A percentile compares a stretch with the other conserved stretches of the same genome.
phyloP scores from a whole-genome alignment of 768 basidiomycete species.

The Pleurotus platypus region DNA sequence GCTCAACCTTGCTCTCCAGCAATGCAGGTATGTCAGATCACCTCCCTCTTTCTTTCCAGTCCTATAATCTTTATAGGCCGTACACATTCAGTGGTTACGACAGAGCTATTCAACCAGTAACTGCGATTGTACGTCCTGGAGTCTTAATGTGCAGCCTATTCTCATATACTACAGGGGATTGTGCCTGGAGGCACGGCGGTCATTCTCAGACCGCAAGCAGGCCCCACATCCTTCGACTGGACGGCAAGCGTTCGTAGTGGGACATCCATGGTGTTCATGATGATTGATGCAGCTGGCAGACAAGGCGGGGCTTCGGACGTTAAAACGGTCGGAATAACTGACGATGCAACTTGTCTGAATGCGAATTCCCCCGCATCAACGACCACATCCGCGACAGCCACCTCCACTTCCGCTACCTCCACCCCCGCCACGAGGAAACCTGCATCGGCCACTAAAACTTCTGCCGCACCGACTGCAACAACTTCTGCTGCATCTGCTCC shows the following conservation, averaged over 20 bases:
- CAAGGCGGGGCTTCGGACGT: constrained; percentile 61
- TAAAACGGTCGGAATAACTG: constrained; percentile 41
- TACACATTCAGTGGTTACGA: constrained; percentile 43
- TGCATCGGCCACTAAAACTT: constrained; percentile 18
- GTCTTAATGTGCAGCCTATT: background rate
- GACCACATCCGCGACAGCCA: constrained; percentile 9
- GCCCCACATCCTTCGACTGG: constrained; percentile 45
- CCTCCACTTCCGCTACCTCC: constrained; percentile 13
- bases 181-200: constrained; percentile 61
- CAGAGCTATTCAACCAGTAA: constrained; percentile 48
- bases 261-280: constrained; percentile 53
- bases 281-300: constrained; percentile 47
- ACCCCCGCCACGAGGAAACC: constrained; percentile 12
- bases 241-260: constrained; percentile 51
- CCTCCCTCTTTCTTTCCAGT: background rate
- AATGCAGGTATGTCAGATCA: constrained; percentile 50
- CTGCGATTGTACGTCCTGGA: constrained; percentile 40
- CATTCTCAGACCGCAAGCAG: constrained; percentile 35
- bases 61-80: constrained; percentile 26
- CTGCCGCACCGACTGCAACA: constrained; percentile 18
- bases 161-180: constrained; percentile 37
- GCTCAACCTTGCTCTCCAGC: constrained; percentile 49
- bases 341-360: constrained; percentile 49
- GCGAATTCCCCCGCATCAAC: constrained; percentile 51
- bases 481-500: constrained; percentile 20